Conservation (phyloP, 768 basidiomycete genomes). For the Leccinum variicolor region DNA sequence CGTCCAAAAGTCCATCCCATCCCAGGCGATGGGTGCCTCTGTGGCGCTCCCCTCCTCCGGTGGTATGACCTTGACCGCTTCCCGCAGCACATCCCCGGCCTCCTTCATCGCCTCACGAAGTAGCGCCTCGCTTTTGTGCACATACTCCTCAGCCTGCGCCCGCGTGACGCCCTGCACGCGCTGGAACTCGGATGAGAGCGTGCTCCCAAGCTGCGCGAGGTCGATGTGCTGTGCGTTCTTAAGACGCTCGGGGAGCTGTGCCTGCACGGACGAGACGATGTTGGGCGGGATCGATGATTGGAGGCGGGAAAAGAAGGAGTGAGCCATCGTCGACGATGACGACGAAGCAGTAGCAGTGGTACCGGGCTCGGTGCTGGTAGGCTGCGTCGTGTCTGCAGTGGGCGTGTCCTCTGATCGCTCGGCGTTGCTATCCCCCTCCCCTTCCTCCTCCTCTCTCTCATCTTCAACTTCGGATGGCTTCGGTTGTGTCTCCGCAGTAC, state of each 20-base stretch:
- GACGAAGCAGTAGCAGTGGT: slow-evolving; percentile 1
- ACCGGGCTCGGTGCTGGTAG: slow-evolving; percentile 16
- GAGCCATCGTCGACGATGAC: slow-evolving; percentile 26
- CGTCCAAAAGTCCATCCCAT: slow-evolving; percentile 86
- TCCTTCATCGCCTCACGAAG: slow-evolving; percentile 72
- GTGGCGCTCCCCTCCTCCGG: slow-evolving; percentile 57
- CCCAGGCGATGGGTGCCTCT: slow-evolving; percentile 56
- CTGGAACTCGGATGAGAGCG: slow-evolving; percentile 62
- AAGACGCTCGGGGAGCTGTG: slow-evolving; percentile 62
- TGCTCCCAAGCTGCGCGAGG: slow-evolving; percentile 61
- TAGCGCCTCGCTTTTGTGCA: slow-evolving; percentile 66
- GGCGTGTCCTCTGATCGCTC: slow-evolving; percentile 28
- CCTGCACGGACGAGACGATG: slow-evolving; percentile 65
- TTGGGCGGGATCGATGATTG: slow-evolving; percentile 75
- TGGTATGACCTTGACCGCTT: slow-evolving; percentile 91
- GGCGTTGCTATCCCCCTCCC: slow-evolving; percentile 23
- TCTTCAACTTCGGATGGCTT: slow-evolving; percentile 4
- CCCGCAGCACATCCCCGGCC: slow-evolving; percentile 76
- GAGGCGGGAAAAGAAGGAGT: slow-evolving; percentile 64
- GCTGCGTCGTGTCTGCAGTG: slow-evolving; percentile 17
- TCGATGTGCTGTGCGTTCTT: slow-evolving; percentile 64
- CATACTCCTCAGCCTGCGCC: slow-evolving; percentile 82
- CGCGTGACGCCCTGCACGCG: slow-evolving; percentile 72
- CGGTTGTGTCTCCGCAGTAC: slow-evolving; percentile 33
- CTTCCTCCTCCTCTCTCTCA: slow-evolving; percentile 21